phyloP scores from a whole-genome alignment of 2,329 filamentous ascomycete species.

The Alternaria gansuensis region DNA sequence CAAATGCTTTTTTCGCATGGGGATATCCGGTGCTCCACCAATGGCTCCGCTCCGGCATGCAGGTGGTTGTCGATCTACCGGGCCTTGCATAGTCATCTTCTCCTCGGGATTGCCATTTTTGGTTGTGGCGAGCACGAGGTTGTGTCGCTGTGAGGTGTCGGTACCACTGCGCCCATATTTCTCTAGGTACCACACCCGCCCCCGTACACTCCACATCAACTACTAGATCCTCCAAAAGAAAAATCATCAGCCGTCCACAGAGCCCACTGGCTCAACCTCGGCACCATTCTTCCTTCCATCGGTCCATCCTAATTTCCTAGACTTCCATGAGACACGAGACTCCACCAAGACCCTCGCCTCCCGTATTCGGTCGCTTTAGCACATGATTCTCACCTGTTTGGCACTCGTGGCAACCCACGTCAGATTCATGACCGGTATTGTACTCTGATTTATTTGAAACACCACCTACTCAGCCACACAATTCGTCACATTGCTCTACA shows the following conservation, averaged over 20 bases:
- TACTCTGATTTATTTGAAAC: background rate
- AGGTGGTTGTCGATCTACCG: slow-evolving; percentile 8
- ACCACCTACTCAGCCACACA: too few species aligned
- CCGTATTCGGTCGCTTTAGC: slow-evolving; percentile 1
- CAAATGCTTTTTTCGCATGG: background rate
- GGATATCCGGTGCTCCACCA: background rate
- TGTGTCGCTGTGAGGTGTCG: background rate
- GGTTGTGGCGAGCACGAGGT: background rate
- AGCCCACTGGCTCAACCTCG: background rate
- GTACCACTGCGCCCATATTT: background rate
- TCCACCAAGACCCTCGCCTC: slow-evolving; percentile 2
- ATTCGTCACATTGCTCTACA: background rate
- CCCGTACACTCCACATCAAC: background rate
- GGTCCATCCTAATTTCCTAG: background rate
- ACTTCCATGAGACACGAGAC: background rate
- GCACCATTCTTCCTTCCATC: background rate
- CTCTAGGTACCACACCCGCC: background rate
- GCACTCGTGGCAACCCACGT: slow-evolving; percentile 1
- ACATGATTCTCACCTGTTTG: background rate
- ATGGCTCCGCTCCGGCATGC: background rate
- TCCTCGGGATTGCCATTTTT: background rate
- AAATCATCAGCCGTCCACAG: background rate
- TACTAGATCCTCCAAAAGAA: background rate
- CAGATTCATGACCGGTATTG: background rate
- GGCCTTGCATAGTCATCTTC: background rate